phyloP scores from a whole-genome alignment of 441 rosid genomes.

The Bruguiera hainesii region DNA sequence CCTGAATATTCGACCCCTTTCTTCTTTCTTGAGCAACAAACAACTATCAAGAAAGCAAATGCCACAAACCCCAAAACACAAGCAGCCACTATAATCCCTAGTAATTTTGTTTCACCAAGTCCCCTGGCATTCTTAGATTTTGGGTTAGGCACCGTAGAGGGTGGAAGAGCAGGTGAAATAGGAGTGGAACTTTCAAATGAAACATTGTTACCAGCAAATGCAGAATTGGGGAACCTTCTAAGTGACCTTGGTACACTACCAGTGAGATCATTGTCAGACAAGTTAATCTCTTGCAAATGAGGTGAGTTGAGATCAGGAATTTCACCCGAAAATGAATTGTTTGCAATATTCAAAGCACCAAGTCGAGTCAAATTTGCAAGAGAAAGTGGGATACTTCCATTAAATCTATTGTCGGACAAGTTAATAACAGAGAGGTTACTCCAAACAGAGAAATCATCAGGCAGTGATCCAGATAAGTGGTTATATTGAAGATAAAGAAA shows the following conservation, averaged over 20 bases:
- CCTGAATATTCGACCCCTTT: constrained; percentile 33
- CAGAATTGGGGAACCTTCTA: constrained; percentile 52
- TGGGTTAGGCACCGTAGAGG: constrained; percentile 19
- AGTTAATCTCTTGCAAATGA: constrained; percentile 48
- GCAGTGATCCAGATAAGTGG: constrained; percentile 63
- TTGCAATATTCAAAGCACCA: constrained; percentile 63
- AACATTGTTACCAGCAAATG: constrained; percentile 50
- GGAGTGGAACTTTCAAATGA: constrained; percentile 30
- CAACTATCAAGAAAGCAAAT: constrained; percentile 46
- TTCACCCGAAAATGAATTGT: constrained; percentile 66
- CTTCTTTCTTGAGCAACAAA: constrained; percentile 53
- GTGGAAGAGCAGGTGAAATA: constrained; percentile 32
- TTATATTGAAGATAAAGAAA: constrained; percentile 74
- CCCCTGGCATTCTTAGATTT: constrained; percentile 33
- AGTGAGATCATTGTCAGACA: constrained; percentile 56
- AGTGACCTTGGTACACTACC: constrained; percentile 66
- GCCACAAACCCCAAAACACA: constrained; percentile 45
- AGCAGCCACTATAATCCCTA: constrained; percentile 45
- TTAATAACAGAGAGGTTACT: constrained; percentile 64
- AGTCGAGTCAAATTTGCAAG: constrained; percentile 50
- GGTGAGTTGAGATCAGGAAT: constrained; percentile 63
- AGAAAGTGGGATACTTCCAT: constrained; percentile 60
- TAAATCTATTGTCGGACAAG: constrained; percentile 67
- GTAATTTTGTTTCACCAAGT: constrained; percentile 45
- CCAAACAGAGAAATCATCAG: constrained; percentile 66